Evolutionary conservation across 805 yeast genomes (phyloP), one percentile per base, ranked within the genome.

Genomic region (Saturnispora hagleri): DNA sequence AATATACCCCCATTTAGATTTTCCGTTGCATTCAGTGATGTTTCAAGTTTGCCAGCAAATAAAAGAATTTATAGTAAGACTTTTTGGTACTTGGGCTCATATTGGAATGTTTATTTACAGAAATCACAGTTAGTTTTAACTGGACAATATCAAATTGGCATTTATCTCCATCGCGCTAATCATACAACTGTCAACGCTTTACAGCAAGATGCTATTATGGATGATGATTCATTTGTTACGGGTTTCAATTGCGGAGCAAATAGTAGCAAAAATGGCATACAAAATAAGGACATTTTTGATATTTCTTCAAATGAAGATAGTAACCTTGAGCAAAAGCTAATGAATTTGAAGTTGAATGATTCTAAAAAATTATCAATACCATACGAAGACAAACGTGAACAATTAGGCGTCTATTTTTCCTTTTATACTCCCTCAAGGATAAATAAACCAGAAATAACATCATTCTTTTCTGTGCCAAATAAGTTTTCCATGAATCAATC

Each of bases 51-150:
- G 17, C 62, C 67, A 15, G 68, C 73, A 1, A 77, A 72, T 17
- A 73, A 71, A 57, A 63, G 82, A 42, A 74, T 75, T 1, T 78
- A 78, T 56, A 74, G 78, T 9, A 71, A 73, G 53, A 72, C 80
- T 0, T 66, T 76, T 34, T 78, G 82, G 81, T 78, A 77, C 58
- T 81, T 81, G n/a, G 83, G 83, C 0, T 76, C 82, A 10, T 76
- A 73, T 57, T 79, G 83, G 83, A 77, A 76, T 55, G 61, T 79
- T 8, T 79, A 79, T 58, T 64, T 77, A 33, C 82, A 79, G 53
- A 78, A 76, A 56, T 72, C 65, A 44, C 62, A 60, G 26, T 61
- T 73, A 38, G 66, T 68, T 22, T 63, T 66, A 44, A 71, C 71
- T 52, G 67, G 70, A 51, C 70, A 74, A 3, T 71, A 61, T 53